Evolutionary conservation across 1,139 yeast genomes (phyloP), one percentile per base, ranked within the genome.

Genomic region (Meyerozyma athensensis): DNA sequence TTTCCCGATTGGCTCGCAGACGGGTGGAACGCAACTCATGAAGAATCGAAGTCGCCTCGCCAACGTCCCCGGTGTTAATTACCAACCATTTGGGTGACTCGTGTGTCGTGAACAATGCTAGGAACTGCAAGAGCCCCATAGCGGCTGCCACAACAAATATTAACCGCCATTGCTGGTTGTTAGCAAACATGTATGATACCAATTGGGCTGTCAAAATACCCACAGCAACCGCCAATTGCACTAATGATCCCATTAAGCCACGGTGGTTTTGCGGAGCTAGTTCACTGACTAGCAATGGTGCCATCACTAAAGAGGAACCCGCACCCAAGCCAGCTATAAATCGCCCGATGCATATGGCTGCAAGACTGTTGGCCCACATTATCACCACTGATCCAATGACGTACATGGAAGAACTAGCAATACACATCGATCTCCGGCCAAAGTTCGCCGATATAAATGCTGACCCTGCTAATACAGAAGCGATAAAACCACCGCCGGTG

Each of bases 61-160:
- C 30, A 0, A 59, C 53, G 39, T 64, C 65, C 7, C 63, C 62
- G 6, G 49, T 49, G 35, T 56, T 53, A 39, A 62, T 43, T 13
- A 64, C 53, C 19, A 66, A 47, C 73, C 73, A 67, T 47, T 65
- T 66, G 3, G 72, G 72, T 21, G 68, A 62, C 43, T 67, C 73
- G 1, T 55, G 56, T 2, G 61, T 57, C 2, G 67, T 55, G 44
- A 62, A 56, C 19, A 66, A 47, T 22, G 60, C 52, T 2, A 52
- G n/a, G 40, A 60, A 62, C 39, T 65, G 70, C 17, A 52, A 26
- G 2, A 55, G 36, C 0, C 58, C 68, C 17, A 65, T 41, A 0
- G 40, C 22, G 24, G 53, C 50, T 1, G 65, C 65, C 34, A 57
- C 43, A 8, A 53, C 42, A 42, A 65, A 65, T 4, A 66, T 50